Evolutionary conservation across 2,329 filamentous ascomycete genomes (phyloP).

Genomic region (Exophiala dermatitidis): DNA sequence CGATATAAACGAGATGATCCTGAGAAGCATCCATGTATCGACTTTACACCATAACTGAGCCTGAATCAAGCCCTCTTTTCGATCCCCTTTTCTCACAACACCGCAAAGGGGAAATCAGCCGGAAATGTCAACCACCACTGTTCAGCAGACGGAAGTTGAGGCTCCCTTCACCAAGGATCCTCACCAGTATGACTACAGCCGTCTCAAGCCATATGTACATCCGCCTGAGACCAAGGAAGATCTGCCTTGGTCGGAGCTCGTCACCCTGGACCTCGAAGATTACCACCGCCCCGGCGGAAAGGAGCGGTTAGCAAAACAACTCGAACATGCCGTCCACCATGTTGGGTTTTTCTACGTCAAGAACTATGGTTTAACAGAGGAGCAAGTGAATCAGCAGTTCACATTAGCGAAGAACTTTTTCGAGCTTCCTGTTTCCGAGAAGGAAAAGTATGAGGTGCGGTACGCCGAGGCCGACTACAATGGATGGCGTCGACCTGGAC

Average conservation of each 20-base stretch:
- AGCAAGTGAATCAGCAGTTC: constrained; percentile 53
- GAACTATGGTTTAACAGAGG: constrained; percentile 52
- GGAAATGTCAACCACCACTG: constrained; percentile 5
- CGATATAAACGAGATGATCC: not conserved
- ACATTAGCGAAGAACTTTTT: constrained; percentile 53
- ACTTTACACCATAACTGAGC: not conserved
- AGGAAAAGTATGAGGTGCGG: constrained; percentile 48
- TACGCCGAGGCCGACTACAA: constrained; percentile 50
- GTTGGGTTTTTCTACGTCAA: constrained; percentile 56
- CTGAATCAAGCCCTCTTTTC: not conserved
- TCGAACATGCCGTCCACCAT: constrained; percentile 46
- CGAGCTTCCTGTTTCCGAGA: constrained; percentile 49
- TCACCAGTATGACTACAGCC: constrained; percentile 16
- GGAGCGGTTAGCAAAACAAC: constrained; percentile 45
- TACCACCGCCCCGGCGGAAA: constrained; percentile 49
- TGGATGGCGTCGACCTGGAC: constrained; percentile 46
- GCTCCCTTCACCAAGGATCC: constrained; percentile 7
- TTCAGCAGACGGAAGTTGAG: not conserved
- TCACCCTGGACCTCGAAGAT: constrained; percentile 50
- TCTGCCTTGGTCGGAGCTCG: constrained; percentile 48
- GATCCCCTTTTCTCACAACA: not conserved
- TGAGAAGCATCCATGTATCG: not conserved
- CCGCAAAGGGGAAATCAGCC: not conserved
- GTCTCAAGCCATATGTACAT: constrained; percentile 17
- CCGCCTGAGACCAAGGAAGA: constrained; percentile 15